Evolutionary conservation across 192 early-diverging fungal genomes (phyloP).

Genomic region (Piromyces finnis): DNA sequence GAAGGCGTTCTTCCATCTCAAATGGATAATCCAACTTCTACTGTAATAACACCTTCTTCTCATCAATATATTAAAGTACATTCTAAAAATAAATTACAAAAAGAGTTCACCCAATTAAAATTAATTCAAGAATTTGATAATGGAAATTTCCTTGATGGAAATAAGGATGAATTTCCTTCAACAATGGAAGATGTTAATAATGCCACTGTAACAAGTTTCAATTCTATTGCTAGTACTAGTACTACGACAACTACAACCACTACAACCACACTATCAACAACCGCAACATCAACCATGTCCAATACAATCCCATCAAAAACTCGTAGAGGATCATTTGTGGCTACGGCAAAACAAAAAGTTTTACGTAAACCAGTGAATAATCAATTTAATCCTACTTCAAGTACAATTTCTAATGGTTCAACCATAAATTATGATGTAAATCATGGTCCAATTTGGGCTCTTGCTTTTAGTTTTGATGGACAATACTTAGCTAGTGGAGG

Average conservation of each 20-base stretch:
- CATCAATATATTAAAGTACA: background rate
- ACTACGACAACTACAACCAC: background rate
- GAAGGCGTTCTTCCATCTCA: background rate
- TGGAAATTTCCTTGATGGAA: background rate
- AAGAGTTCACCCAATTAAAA: background rate
- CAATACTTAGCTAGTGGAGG: conserved; percentile 61
- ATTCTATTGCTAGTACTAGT: background rate
- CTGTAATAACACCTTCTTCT: too few species aligned
- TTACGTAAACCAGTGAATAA: background rate
- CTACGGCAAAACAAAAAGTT: background rate
- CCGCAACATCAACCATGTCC: too few species aligned
- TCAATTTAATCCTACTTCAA: background rate
- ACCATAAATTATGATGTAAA: background rate
- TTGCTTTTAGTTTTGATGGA: conserved; percentile 64
- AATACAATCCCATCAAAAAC: too few species aligned
- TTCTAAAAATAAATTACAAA: background rate
- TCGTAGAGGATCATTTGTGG: background rate
- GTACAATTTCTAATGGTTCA: too few species aligned
- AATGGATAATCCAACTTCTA: too few species aligned
- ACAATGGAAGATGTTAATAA: background rate
- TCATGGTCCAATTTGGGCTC: conserved; percentile 43
- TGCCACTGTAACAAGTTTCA: background rate
- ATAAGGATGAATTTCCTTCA: background rate
- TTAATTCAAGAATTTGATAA: background rate
- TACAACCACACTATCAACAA: too few species aligned